These are phyloP conservation scores for Starmerella tilneyi DNA, from an alignment of 805 yeast genomes.

Conservation along the genomic window DNA sequence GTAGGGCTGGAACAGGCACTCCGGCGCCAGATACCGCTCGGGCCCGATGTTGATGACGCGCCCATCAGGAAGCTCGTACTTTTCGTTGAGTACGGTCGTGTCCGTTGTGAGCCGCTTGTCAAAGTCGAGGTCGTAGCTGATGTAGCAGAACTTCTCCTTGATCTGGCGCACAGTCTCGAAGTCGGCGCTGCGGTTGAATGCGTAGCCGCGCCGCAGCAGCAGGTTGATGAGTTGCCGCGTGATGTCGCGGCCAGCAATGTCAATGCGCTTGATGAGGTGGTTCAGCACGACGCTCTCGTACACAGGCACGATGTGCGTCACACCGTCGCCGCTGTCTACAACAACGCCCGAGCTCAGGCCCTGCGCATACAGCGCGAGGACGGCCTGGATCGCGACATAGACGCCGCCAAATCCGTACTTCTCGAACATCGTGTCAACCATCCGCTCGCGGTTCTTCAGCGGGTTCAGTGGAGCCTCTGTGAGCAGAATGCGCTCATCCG, in stretches of 20 bases:
- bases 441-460: conserved; percentile 71
- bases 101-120: conserved; percentile 82
- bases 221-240: conserved; percentile 90
- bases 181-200: conserved; percentile 96
- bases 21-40: conserved; percentile 94
- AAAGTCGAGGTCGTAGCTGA: conserved; percentile 83
- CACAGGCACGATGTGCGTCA: conserved; percentile 95
- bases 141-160: conserved; percentile 91
- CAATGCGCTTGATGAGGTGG: conserved; percentile 82
- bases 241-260: conserved; percentile 97
- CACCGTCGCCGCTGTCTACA: conserved; percentile 98
- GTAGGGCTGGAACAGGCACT: conserved; percentile 91
- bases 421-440: conserved; percentile 91
- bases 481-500: conserved; percentile 70
- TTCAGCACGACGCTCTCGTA: conserved; percentile 94
- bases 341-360: conserved; percentile 95
- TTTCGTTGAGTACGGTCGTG: conserved; percentile 88
- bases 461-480: conserved; percentile 99
- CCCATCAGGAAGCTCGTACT: conserved; percentile 93
- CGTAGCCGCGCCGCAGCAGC: conserved; percentile 89
- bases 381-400: conserved; percentile 94
- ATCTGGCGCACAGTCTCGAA: conserved; percentile 97
- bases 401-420: conserved; percentile 84
- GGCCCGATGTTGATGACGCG: conserved; percentile 87
- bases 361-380: conserved; percentile 93